Conservation (phyloP, 139 green algal species). For the Tetradesmus lagerheimii region DNA sequence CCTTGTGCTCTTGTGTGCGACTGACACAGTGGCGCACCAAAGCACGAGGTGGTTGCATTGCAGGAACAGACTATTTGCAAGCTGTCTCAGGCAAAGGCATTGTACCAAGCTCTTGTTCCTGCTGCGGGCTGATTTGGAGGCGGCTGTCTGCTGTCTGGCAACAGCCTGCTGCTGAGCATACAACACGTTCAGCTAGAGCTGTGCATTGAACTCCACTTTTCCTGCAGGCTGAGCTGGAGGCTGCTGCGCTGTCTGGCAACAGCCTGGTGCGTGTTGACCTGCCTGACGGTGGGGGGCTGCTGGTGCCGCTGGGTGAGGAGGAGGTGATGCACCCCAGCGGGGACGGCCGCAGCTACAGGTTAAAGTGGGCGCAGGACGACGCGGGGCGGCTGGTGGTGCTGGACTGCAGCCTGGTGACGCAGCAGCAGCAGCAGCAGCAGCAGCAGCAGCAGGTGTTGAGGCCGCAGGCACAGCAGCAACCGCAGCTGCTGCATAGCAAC, state of each 20-base stretch:
- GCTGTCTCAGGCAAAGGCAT: too few species aligned
- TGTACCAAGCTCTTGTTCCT: too few species aligned
- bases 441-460: not conserved
- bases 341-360: conserved; percentile 53
- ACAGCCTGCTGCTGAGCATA: too few species aligned
- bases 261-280: conserved; percentile 50
- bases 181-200: too few species aligned
- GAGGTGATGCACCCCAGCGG: conserved; percentile 47
- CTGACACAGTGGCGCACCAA: too few species aligned
- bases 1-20: too few species aligned
- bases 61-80: too few species aligned
- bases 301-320: conserved; percentile 69
- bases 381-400: conserved; percentile 70
- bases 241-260: conserved; percentile 57
- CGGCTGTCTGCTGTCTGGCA: too few species aligned
- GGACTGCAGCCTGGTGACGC: not conserved
- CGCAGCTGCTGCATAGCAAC: not conserved
- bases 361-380: conserved; percentile 81
- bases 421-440: not conserved
- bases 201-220: too few species aligned
- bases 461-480: not conserved
- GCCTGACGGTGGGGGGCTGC: conserved; percentile 54
- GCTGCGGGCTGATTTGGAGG: too few species aligned
- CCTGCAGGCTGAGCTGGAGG: conserved; percentile 71
- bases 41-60: too few species aligned